These are phyloP conservation scores for Aschersonia sp. DNA, from an alignment of 2,329 filamentous ascomycete genomes.

Conservation along the genomic window DNA sequence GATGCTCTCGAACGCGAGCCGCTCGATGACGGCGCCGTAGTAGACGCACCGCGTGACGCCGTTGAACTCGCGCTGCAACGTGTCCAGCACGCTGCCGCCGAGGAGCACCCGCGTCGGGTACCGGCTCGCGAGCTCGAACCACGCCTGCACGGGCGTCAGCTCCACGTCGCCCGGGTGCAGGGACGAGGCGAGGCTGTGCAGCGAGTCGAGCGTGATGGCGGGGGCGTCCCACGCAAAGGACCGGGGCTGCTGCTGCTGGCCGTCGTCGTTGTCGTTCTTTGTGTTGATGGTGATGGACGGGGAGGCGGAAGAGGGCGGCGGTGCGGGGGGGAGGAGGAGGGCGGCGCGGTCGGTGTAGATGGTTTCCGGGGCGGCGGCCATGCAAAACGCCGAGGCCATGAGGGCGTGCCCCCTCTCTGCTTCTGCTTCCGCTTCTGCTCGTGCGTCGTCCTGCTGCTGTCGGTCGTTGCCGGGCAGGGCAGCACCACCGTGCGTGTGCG, in stretches of 20 bases:
- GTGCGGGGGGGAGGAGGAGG: background rate
- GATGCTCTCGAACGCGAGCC: conserved; percentile 31
- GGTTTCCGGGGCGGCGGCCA: conserved; percentile 21
- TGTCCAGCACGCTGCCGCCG: conserved; percentile 16
- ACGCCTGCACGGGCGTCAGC: conserved; percentile 36
- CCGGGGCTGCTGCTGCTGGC: background rate
- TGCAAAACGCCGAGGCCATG: conserved; percentile 28
- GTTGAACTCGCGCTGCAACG: conserved; percentile 25
- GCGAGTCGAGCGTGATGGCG: conserved; percentile 24
- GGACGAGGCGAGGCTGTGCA: conserved; percentile 29
- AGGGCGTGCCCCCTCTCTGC: conserved; percentile 24
- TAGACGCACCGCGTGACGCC: conserved; percentile 29
- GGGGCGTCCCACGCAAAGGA: conserved; percentile 20
- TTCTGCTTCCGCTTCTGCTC: background rate
- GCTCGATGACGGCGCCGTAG: conserved; percentile 33
- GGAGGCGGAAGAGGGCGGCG: too few relatives aligned
- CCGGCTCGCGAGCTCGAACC: conserved; percentile 33
- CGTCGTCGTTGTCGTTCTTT: too few relatives aligned
- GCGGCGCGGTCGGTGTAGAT: conserved; percentile 14
- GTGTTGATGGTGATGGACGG: too few relatives aligned
- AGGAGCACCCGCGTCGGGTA: conserved; percentile 26
- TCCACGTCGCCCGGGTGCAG: conserved; percentile 27
- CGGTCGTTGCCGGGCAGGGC: conserved; percentile 1
- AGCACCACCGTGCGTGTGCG: too few relatives aligned
- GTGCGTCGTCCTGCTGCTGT: conserved; percentile 2